Evolutionary conservation across 345 rosid genomes (phyloP), one percentile per base, ranked within the genome.

Genomic region (Capsella bursapastoris): DNA sequence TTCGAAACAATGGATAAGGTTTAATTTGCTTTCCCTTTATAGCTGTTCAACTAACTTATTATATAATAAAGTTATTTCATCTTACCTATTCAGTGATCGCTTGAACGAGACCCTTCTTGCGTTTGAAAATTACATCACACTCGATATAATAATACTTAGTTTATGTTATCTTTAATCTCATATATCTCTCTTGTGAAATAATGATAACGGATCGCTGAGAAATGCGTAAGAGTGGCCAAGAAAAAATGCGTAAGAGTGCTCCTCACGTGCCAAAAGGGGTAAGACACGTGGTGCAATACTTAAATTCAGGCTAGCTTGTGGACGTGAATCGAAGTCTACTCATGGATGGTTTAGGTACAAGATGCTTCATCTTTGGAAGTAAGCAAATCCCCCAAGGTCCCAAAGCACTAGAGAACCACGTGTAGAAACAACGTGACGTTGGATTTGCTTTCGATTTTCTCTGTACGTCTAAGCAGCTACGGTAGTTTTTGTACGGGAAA

Each of bases 251-350:
- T 18, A 41, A 22, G 69, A 68, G 79, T 75, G 79, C 70, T 64
- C 51, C 58, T 62, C 74, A 69, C 58, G 57, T 62, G 79, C 25
- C 68, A 76, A 76, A 76, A 61, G 70, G 12, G 49, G 49, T 44
- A 53, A 44, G 58, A 76, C 70, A 61, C 64, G 70, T 68, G 74
- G 57, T 68, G 35, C 41, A 48, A 28, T 58, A 58, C 4, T 50
- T 50, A 5, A 55, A 48, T 11, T 44, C 14, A 48, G 48, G 48
- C 59, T 35, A 52, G 15, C 2, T 58, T 13, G 48, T 44, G 51
- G 45, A 15, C 73, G 37, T 31, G 32, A 40, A 41, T 35, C 22
- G 50, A 22, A 48, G 41, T 32, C 44, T 29, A 29, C 57, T 61
- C 55, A 53, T 62, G 63, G 25, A 22, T 22, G 25, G 25, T 18